Evolutionary conservation across 331 rosid genomes (phyloP), one percentile per base, ranked within the genome.

Genomic region (Rhamnella rubrinervis): DNA sequence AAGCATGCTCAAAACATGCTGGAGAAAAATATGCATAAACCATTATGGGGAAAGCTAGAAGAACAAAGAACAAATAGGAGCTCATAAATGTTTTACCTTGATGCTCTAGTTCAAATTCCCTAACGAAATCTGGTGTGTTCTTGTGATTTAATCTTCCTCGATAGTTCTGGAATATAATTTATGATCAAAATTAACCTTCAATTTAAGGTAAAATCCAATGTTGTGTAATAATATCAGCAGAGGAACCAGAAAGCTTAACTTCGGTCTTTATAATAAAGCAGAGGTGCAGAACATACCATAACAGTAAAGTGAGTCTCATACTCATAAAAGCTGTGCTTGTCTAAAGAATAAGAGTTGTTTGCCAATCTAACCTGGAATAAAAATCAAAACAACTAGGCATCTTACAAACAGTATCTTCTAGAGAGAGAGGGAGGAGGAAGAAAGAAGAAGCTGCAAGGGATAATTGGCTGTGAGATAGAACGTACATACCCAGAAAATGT

Each of bases 261-360:
- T 47, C 18, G 12, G 7, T 61, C 55, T 49, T 55, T 39, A 61
- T 73, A 23, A 63, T 16, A n/a, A 37, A 63, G 20, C 46, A 75
- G 66, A 59, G 79, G 59, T 61, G 23, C 19, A 17, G 35, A 74
- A 56, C 92, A 73, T 90, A 93, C 98, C 98, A 93, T 93, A 40
- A 93, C 98, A 38, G 98, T 91, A 73, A 93, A 93, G 83, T 93
- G 98, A 66, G 98, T 93, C 88, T 93, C 98, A 44, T 93, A 93
- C 80, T 93, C 96, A 50, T 88, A 93, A 7, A 91, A 71, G 67
- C 98, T 93, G 71, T 80, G 87, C 83, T 81, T 85, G 56, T 83
- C 95, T 71, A 91, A 68, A 65, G 96, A 85, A 78, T 93, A 93
- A 68, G 80, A 87, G 79, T 93, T 93, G 83, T 85, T 93, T 14